Evolutionary conservation across 805 yeast species (phyloP).

Genomic region (Metahyphopichia silvanorum): DNA sequence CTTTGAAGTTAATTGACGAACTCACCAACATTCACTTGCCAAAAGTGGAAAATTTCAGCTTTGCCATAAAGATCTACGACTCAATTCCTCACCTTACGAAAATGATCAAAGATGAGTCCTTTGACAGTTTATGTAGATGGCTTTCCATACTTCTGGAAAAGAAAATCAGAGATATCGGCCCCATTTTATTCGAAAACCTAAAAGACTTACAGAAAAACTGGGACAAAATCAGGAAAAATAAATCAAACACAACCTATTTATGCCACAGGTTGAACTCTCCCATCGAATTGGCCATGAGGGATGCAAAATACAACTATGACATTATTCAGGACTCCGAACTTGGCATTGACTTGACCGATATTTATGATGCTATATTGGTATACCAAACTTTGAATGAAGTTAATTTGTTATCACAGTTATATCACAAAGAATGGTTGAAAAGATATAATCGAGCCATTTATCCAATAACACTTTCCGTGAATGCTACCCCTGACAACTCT

Average conservation of each 20-base stretch:
- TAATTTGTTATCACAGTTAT: constrained; percentile 57
- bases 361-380: constrained; percentile 81
- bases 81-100: constrained; percentile 75
- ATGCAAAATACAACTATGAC: constrained; percentile 46
- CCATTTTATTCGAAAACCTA: constrained; percentile 51
- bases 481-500: constrained; percentile 15
- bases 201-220: constrained; percentile 57
- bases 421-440: constrained; percentile 67
- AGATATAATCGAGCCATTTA: constrained; percentile 70
- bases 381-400: constrained; percentile 69
- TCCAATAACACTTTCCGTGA: constrained; percentile 50
- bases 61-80: constrained; percentile 67
- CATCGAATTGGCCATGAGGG: constrained; percentile 75
- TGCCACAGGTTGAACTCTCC: constrained; percentile 79
- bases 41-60: constrained; percentile 69
- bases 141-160: constrained; percentile 58
- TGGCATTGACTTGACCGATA: constrained; percentile 58
- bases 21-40: constrained; percentile 66
- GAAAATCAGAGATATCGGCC: constrained; percentile 59
- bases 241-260: constrained; percentile 34
- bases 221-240: constrained; percentile 45
- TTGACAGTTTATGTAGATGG: constrained; percentile 63
- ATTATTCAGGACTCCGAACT: constrained; percentile 42
- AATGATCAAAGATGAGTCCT: constrained; percentile 71
- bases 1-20: constrained; percentile 78